These are phyloP conservation scores for Aspergillus chevalieri DNA, from an alignment of 2,329 filamentous ascomycete species.

Conservation along the genomic window DNA sequence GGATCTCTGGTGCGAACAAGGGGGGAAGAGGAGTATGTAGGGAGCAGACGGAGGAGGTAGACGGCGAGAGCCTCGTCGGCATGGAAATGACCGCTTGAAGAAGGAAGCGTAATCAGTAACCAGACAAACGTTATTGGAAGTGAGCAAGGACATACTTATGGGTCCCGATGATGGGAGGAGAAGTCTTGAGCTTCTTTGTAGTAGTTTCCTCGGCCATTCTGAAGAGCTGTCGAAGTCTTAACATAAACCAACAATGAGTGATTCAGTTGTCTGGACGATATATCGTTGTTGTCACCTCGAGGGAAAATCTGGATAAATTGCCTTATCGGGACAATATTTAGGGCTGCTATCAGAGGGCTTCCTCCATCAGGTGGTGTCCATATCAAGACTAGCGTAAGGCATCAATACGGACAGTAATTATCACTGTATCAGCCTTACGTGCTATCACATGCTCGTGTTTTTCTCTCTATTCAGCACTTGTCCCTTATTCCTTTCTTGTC, in stretches of 20 bases:
- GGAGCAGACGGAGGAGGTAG: conserved; percentile 86
- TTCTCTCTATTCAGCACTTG: too few relatives aligned
- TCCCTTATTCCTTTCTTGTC: not conserved
- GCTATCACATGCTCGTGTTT: not conserved
- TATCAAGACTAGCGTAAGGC: not conserved
- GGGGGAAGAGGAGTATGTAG: conserved; percentile 64
- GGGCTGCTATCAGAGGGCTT: conserved; percentile 10
- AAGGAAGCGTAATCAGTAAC: conserved; percentile 3
- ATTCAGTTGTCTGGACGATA: not conserved
- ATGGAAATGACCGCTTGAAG: conserved; percentile 78
- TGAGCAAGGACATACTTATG: conserved; percentile 58
- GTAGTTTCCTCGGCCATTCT: conserved; percentile 62
- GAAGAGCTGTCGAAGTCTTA: conserved; percentile 37
- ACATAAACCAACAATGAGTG: conserved; percentile 16
- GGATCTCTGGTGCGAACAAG: conserved; percentile 87
- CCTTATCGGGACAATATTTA: conserved; percentile 1
- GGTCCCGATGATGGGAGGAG: conserved; percentile 71
- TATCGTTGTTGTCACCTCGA: not conserved
- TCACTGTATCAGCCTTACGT: not conserved
- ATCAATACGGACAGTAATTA: not conserved
- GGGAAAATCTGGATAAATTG: not conserved
- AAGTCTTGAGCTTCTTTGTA: conserved; percentile 78
- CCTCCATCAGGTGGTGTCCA: conserved; percentile 4
- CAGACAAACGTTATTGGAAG: not conserved
- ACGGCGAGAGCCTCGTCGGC: conserved; percentile 96